Percentiles rank a stretch among this genome's conserved stretches.
Conservation (phyloP, 2,329 filamentous ascomycete species). For the Aspergillus sp. region DNA sequence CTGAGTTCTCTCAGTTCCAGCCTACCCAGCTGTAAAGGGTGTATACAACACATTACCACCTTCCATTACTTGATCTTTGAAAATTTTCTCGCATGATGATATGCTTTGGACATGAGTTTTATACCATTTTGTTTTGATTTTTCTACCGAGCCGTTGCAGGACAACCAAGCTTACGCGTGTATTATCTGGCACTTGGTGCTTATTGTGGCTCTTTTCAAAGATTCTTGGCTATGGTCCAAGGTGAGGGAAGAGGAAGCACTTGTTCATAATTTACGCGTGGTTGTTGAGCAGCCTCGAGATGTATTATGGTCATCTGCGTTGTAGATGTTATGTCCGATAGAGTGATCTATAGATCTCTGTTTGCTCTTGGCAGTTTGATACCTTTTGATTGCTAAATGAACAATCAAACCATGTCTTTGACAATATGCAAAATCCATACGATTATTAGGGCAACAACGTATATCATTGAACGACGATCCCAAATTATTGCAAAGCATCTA, state of each 20-base stretch:
- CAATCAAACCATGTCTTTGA: too few relatives aligned
- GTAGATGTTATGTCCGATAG: not conserved
- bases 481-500: too few relatives aligned
- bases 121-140: constrained; percentile 6
- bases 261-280: not conserved
- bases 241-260: not conserved
- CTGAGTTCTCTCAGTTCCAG: constrained; percentile 10
- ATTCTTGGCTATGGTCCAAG: not conserved
- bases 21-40: constrained; percentile 9
- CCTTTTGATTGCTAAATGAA: too few relatives aligned
- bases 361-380: not conserved
- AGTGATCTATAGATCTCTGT: not conserved
- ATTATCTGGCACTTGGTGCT: not conserved
- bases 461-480: too few relatives aligned
- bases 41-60: too few relatives aligned
- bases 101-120: constrained; percentile 8
- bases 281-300: constrained; percentile 1
- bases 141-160: constrained; percentile 7
- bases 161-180: constrained; percentile 2
- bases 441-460: too few relatives aligned
- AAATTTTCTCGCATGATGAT: not conserved
- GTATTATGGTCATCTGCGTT: not conserved
- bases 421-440: too few relatives aligned
- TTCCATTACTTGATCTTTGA: too few relatives aligned
- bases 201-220: too few relatives aligned